A percentile compares a stretch with the other conserved stretches of the same genome.
These are phyloP conservation scores for Pachysandra terminalis DNA, from an alignment of 164 flowering plant genomes.

Conservation along the genomic window DNA sequence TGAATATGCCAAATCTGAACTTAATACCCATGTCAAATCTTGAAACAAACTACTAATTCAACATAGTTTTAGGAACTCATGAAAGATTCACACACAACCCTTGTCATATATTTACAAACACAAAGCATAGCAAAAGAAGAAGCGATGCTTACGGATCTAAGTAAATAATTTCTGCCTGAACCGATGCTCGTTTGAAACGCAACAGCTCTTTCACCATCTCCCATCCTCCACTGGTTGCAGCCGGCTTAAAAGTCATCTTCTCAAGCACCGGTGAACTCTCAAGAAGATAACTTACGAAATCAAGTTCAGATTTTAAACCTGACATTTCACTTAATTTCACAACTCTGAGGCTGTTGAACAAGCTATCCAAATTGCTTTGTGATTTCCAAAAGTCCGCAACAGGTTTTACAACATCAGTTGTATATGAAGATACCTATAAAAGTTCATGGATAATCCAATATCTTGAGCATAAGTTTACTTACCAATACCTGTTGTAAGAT, in stretches of 20 bases:
- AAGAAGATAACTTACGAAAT: constrained; percentile 47
- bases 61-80: too few relatives aligned
- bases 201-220: constrained; percentile 44
- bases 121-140: too few relatives aligned
- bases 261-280: constrained; percentile 47
- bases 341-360: constrained; percentile 28
- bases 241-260: constrained; percentile 32
- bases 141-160: too few relatives aligned
- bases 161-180: constrained; percentile 38
- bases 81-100: too few relatives aligned
- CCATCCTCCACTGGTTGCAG: constrained; percentile 24
- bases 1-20: too few relatives aligned
- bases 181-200: constrained; percentile 47
- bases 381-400: constrained; percentile 18
- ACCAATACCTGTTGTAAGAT: background rate
- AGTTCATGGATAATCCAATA: constrained; percentile 26
- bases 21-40: too few relatives aligned
- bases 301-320: constrained; percentile 31
- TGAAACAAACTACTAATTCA: too few relatives aligned
- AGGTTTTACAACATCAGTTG: background rate
- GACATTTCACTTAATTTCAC: constrained; percentile 35
- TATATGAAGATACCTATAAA: constrained; percentile 31
- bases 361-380: constrained; percentile 18
- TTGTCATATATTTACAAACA: too few relatives aligned
- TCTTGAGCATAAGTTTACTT: background rate